These are phyloP conservation scores for Agroathelia rolfsii DNA, from an alignment of 1,284 basidiomycete genomes.

Conservation along the genomic window DNA sequence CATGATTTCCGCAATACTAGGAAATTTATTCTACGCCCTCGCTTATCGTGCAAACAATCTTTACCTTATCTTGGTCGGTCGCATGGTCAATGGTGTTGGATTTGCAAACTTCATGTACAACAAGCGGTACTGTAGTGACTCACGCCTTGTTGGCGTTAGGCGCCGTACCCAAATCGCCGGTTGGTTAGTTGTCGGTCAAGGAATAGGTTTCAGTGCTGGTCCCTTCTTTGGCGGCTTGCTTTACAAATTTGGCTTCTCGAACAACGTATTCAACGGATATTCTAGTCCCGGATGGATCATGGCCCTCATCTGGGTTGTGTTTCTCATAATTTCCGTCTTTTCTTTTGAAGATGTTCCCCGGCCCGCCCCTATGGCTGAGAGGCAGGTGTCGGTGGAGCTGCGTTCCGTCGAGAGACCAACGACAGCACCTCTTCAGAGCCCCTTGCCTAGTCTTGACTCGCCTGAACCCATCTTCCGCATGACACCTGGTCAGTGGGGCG, in stretches of 20 bases:
- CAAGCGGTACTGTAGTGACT: conserved; percentile 58
- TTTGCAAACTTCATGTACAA: conserved; percentile 38
- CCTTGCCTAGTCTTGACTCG: too few relatives aligned
- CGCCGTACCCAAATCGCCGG: conserved; percentile 53
- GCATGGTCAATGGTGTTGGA: conserved; percentile 33
- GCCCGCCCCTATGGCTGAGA: too few relatives aligned
- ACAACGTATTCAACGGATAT: conserved; percentile 46
- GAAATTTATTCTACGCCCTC: conserved; percentile 33
- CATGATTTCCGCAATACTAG: conserved; percentile 31
- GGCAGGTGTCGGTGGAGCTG: conserved; percentile 11
- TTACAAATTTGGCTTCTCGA: conserved; percentile 44
- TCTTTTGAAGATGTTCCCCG: conserved; percentile 50
- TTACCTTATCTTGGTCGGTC: conserved; percentile 38
- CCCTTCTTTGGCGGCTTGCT: conserved; percentile 59
- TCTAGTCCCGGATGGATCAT: conserved; percentile 64
- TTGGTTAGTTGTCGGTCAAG: conserved; percentile 56
- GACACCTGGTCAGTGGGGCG: conserved; percentile 29
- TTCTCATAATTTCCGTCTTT: conserved; percentile 33
- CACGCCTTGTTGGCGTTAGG: conserved; percentile 55
- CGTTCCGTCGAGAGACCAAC: conserved; percentile 5
- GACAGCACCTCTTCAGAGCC: neutral
- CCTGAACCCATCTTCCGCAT: conserved; percentile 9
- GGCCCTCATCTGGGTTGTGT: conserved; percentile 41
- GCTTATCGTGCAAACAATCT: conserved; percentile 36
- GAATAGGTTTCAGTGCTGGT: conserved; percentile 51